Evolutionary conservation across 345 rosid genomes (phyloP).

Genomic region (Eucalyptus regnans): DNA sequence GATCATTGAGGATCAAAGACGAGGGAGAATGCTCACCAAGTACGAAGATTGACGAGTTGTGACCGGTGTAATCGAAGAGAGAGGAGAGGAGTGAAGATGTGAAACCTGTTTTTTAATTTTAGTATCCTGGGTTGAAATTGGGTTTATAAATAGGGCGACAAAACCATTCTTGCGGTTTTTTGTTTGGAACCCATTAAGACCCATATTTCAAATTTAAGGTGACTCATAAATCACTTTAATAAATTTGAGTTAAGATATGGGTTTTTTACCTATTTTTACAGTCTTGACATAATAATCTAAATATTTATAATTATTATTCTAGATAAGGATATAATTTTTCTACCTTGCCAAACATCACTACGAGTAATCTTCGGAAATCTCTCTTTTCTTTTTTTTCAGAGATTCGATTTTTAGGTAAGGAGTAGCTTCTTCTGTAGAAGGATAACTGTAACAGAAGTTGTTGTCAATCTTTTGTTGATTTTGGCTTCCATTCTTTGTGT

Average conservation of each 20-base stretch:
- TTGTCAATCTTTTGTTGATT: not conserved
- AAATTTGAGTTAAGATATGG: not conserved
- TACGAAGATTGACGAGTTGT: not conserved
- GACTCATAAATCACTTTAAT: not conserved
- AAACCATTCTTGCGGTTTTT: not conserved
- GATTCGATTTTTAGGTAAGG: not conserved
- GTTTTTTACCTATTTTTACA: not conserved
- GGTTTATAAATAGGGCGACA: not conserved
- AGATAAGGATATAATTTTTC: too few species aligned
- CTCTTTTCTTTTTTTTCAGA: rapidly evolving
- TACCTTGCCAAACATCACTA: not conserved
- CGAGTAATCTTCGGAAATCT: not conserved
- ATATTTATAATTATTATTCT: too few species aligned
- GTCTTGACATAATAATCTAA: not conserved
- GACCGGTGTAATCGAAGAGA: not conserved
- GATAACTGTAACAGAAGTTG: not conserved
- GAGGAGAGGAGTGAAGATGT: not conserved
- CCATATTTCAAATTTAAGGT: not conserved
- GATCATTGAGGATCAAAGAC: not conserved
- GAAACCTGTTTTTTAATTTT: not conserved
- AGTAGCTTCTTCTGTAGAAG: not conserved
- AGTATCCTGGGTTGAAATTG: not conserved
- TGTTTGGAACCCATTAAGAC: not conserved
- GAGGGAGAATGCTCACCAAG: not conserved
- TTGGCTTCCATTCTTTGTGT: not conserved